phyloP scores from a whole-genome alignment of 148 eudicot species.

The Rhododendron ferrugineum region DNA sequence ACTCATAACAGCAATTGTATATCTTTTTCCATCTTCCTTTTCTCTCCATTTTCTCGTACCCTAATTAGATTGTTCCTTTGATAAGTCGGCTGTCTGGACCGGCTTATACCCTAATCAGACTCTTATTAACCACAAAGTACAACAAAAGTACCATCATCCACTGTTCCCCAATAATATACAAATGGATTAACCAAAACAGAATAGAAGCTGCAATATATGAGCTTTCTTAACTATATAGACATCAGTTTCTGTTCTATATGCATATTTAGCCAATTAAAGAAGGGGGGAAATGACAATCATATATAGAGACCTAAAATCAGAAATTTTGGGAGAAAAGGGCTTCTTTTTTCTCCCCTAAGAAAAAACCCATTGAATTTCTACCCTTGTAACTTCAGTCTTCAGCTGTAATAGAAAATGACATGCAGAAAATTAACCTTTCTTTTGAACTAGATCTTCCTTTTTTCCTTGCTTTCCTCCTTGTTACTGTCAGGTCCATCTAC shows the following conservation, averaged over 20 bases:
- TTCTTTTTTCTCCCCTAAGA: constrained; percentile 6
- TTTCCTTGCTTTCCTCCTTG: neutral
- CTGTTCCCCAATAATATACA: constrained; percentile 6
- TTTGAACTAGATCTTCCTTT: neutral
- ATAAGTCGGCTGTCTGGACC: neutral
- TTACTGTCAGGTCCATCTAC: constrained; percentile 12
- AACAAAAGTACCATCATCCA: constrained; percentile 7
- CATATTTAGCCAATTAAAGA: neutral
- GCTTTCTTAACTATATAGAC: neutral
- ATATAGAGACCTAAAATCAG: neutral
- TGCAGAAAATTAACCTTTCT: neutral
- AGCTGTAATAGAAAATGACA: constrained; percentile 12
- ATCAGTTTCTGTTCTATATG: constrained; percentile 5
- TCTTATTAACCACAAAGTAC: neutral
- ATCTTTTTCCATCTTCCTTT: no score
- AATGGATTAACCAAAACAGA: constrained; percentile 2
- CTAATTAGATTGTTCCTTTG: no score
- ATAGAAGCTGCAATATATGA: constrained; percentile 9
- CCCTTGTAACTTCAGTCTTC: constrained; percentile 6
- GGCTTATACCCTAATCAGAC: neutral
- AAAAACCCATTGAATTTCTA: constrained; percentile 12
- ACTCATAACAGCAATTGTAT: neutral
- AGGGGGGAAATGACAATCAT: neutral
- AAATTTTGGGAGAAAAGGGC: constrained; percentile 6
- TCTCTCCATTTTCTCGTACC: neutral